These are phyloP conservation scores for Diplodia mutila DNA, from an alignment of 2,329 filamentous ascomycete genomes.

Conservation along the genomic window DNA sequence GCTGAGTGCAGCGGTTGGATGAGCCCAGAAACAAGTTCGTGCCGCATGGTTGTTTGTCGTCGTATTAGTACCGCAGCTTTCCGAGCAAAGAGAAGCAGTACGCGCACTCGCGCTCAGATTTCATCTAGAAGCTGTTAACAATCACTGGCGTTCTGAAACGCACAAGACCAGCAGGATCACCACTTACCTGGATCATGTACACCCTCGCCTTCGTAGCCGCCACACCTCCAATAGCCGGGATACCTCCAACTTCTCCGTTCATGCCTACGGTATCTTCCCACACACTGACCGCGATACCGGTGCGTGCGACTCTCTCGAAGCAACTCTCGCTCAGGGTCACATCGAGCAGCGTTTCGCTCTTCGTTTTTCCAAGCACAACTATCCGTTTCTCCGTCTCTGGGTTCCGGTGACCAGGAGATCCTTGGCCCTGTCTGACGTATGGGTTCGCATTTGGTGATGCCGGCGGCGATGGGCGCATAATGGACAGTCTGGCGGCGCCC, in stretches of 20 bases:
- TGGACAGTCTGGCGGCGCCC: conserved; percentile 80
- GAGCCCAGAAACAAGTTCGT: not conserved
- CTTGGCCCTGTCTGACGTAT: conserved; percentile 35
- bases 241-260: conserved; percentile 63
- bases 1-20: not conserved
- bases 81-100: conserved; percentile 55
- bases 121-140: conserved; percentile 39
- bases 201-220: conserved; percentile 58
- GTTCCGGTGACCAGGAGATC: conserved; percentile 42
- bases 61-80: conserved; percentile 51
- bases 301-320: conserved; percentile 80
- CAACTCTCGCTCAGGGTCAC: conserved; percentile 82
- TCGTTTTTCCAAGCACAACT: conserved; percentile 72
- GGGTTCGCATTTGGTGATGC: conserved; percentile 37
- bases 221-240: conserved; percentile 62
- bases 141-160: not conserved
- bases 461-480: conserved; percentile 65
- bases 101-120: conserved; percentile 52
- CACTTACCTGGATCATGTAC: conserved; percentile 66
- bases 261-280: conserved; percentile 65
- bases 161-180: not conserved
- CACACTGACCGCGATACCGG: conserved; percentile 86
- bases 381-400: conserved; percentile 77
- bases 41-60: not conserved
- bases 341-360: conserved; percentile 73